Evolutionary conservation across 208 protist genomes (phyloP).

Genomic region (Leishmania amazonensis): DNA sequence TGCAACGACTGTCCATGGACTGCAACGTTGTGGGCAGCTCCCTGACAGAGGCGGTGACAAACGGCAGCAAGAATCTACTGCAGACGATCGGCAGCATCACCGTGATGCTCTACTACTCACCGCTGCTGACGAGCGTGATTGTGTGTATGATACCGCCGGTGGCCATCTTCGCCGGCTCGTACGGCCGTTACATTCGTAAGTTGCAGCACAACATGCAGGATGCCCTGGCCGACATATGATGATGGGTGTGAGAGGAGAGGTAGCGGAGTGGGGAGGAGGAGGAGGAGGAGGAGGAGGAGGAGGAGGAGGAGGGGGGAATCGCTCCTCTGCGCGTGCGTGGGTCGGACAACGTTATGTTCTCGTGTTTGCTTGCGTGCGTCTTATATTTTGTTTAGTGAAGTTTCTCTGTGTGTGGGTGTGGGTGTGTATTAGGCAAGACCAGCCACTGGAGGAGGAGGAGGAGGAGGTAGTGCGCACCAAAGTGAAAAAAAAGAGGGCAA

Average conservation of each 20-base stretch:
- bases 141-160: conserved; percentile 84
- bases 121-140: conserved; percentile 79
- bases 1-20: conserved; percentile 88
- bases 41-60: conserved; percentile 79
- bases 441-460: too few relatives aligned
- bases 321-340: too few relatives aligned
- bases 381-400: too few relatives aligned
- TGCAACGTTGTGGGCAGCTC: conserved; percentile 86
- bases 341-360: too few relatives aligned
- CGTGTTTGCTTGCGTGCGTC: too few relatives aligned
- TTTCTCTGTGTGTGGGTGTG: too few relatives aligned
- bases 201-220: conserved; percentile 85
- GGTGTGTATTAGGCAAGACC: too few relatives aligned
- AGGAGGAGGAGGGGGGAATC: too few relatives aligned
- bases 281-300: neutral
- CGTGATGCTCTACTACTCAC: conserved; percentile 91
- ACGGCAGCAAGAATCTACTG: conserved; percentile 82
- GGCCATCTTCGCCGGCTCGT: conserved; percentile 80
- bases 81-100: conserved; percentile 80
- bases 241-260: neutral
- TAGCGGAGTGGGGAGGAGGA: neutral
- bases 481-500: too few relatives aligned
- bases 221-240: conserved; percentile 64
- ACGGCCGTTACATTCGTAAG: conserved; percentile 80
- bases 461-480: too few relatives aligned